Evolutionary conservation across 306 rosid genomes (phyloP), one percentile per base, ranked within the genome.

Genomic region (Cotoneaster glaucophyllus): DNA sequence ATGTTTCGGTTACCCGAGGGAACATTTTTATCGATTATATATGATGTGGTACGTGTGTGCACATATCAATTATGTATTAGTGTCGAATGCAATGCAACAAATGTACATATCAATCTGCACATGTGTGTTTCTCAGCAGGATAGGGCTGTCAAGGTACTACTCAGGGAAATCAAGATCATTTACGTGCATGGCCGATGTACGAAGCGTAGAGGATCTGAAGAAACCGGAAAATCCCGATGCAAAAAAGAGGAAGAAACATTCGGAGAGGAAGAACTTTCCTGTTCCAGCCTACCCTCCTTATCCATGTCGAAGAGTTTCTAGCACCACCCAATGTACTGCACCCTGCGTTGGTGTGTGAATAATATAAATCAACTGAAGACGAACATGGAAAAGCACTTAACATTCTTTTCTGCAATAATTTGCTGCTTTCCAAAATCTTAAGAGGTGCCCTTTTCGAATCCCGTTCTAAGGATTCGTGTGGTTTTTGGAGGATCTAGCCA

Each of bases 81-180:
- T 57, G 63, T 22, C 8, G 3, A 11, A 57, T 5, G 7, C 7
- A 57, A 57, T 22, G 63, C 15, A 57, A 29, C 26, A 22, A 6
- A 57, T 12, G 15, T 57, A 24, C 29, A 10, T 6, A 22, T 37
- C 12, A 34, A 59, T 25, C 17, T 11, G 56, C 24, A 31, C 50
- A 15, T 64, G 3, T 63, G 1, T 32, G 3, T 3, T 64, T 62
- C 62, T 57, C 25, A 83, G 86, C 75, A 87, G 88, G 87, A 87
- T 87, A 77, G 91, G 93, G 12, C 58, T 94, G 70, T 94, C 98
- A 17, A 82, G 93, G 85, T 86, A 82, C 70, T 94, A 94, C 76
- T 87, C 97, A 0, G 98, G 98, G 2, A 94, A 90, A 79, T 79
- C 98, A 17, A 89, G 95, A 75, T 90, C 98, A 70, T 94, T 94